These are phyloP conservation scores for Geosmithia morbida DNA, from an alignment of 2,329 filamentous ascomycete genomes.

Conservation along the genomic window DNA sequence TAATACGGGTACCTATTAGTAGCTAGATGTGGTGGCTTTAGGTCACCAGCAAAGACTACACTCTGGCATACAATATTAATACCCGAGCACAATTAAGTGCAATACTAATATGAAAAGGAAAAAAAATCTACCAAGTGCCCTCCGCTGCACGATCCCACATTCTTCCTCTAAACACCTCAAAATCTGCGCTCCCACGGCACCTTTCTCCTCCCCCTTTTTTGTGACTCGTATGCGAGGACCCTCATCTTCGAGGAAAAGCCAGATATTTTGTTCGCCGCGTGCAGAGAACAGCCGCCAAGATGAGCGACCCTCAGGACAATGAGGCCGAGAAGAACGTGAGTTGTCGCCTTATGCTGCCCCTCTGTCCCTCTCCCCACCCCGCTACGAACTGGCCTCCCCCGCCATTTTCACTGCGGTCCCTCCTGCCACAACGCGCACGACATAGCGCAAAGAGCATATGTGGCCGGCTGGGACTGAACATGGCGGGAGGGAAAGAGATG, in stretches of 20 bases:
- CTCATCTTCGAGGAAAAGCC: constrained; percentile 1
- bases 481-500: background rate
- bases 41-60: background rate
- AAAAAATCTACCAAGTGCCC: background rate
- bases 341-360: constrained; percentile 2
- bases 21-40: background rate
- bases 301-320: constrained; percentile 76
- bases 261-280: constrained; percentile 2
- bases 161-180: background rate
- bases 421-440: background rate
- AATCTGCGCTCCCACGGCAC: background rate
- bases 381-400: constrained; percentile 1
- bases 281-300: constrained; percentile 32
- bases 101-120: background rate
- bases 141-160: background rate
- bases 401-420: constrained; percentile 1
- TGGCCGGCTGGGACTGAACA: background rate
- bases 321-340: constrained; percentile 94
- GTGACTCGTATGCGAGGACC: background rate
- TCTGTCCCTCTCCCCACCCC: background rate
- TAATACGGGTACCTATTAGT: too few relatives aligned
- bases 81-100: background rate
- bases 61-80: background rate
- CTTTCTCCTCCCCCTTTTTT: background rate
- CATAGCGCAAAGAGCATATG: background rate